phyloP scores from a whole-genome alignment of 345 rosid species.

The Euphorbia peplus region DNA sequence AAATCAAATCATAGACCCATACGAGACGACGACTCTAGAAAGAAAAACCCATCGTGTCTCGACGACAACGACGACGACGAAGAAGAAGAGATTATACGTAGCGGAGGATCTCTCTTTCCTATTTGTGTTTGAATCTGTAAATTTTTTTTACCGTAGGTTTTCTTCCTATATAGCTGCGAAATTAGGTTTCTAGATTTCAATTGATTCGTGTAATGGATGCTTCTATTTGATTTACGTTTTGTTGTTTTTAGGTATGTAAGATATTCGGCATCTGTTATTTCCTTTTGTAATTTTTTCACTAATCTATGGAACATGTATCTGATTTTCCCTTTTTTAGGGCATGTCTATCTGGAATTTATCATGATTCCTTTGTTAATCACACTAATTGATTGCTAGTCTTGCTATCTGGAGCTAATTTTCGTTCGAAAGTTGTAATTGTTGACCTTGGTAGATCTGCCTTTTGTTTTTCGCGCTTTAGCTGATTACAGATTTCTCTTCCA shows the following conservation, averaged over 20 bases:
- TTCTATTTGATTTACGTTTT: constrained; percentile 4
- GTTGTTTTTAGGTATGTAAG: not conserved
- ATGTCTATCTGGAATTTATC: not conserved
- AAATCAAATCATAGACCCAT: too few species aligned
- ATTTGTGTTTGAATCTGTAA: constrained; percentile 1
- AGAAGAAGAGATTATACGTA: not conserved
- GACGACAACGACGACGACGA: not conserved
- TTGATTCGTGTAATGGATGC: not conserved
- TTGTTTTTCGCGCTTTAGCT: not conserved
- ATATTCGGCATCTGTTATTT: constrained; percentile 5
- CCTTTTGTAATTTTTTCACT: not conserved
- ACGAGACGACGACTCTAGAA: not conserved
- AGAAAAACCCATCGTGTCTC: not conserved
- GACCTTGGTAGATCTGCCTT: not conserved
- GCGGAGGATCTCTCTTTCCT: not conserved
- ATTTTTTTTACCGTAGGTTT: too few species aligned
- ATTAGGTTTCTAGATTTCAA: too few species aligned
- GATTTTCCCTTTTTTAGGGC: not conserved
- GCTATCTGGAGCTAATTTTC: not conserved
- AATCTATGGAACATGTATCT: not conserved
- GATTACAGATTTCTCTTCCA: not conserved
- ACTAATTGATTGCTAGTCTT: not conserved
- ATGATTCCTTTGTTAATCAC: not conserved
- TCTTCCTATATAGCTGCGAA: too few species aligned
- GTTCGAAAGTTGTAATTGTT: not conserved